These are phyloP conservation scores for Boletellus sp. DNA, from an alignment of 768 basidiomycete genomes.

Conservation along the genomic window DNA sequence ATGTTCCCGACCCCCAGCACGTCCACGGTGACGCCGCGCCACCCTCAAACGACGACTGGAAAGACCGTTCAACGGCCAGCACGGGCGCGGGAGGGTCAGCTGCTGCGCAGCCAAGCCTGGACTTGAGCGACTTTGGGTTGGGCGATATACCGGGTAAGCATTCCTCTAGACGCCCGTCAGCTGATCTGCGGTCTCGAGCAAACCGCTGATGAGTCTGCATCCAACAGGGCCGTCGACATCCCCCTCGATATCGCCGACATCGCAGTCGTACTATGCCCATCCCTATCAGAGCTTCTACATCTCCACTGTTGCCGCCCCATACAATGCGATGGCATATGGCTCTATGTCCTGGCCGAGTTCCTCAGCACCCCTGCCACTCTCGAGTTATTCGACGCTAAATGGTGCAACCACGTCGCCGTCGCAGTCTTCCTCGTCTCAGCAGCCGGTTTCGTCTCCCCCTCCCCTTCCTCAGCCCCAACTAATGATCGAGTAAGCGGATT, in stretches of 20 bases:
- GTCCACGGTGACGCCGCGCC: constrained; percentile 30
- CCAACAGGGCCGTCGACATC: constrained; percentile 38
- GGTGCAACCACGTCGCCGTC: constrained; percentile 57
- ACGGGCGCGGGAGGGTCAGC: constrained; percentile 24
- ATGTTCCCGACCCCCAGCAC: constrained; percentile 33
- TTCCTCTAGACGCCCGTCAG: constrained; percentile 28
- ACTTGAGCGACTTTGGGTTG: constrained; percentile 42
- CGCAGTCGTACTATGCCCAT: constrained; percentile 40
- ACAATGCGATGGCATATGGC: constrained; percentile 55
- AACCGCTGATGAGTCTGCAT: constrained; percentile 11
- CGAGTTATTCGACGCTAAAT: constrained; percentile 73
- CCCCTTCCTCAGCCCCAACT: constrained; percentile 36
- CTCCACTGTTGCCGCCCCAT: constrained; percentile 41
- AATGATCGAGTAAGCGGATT: constrained; percentile 62
- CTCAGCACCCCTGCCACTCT: constrained; percentile 51
- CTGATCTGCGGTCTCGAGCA: not conserved
- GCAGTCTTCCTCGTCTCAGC: constrained; percentile 29
- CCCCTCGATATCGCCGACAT: constrained; percentile 37
- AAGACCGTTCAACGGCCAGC: constrained; percentile 32
- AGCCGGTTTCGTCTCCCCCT: constrained; percentile 29
- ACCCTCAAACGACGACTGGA: constrained; percentile 38
- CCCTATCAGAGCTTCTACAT: constrained; percentile 43
- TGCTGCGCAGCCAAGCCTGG: constrained; percentile 34
- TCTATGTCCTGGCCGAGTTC: constrained; percentile 43
- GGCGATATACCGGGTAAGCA: constrained; percentile 44